Conservation (phyloP, 179 eudicot species). For the Vitellaria paradoxa region DNA sequence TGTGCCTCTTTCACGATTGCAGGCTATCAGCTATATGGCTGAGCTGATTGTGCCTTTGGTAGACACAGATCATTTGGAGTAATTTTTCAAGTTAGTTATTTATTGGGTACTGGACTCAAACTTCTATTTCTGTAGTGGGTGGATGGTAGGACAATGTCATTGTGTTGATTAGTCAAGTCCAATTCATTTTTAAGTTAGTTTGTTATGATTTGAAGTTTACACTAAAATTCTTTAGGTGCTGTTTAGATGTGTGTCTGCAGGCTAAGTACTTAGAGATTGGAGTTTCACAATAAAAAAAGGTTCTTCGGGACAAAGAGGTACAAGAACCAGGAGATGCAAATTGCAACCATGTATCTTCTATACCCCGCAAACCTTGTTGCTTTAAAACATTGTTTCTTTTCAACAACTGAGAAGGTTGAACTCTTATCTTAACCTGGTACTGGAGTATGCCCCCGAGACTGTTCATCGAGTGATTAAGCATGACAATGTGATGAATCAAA, state of each 20-base stretch:
- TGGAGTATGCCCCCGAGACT: conserved; percentile 79
- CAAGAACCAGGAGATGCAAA: conserved; percentile 79
- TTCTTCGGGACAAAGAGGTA: conserved; percentile 76
- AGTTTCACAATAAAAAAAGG: conserved; percentile 68
- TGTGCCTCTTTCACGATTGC: conserved; percentile 9
- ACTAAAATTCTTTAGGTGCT: background rate
- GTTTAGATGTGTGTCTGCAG: conserved; percentile 24
- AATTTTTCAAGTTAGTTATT: conserved; percentile 48
- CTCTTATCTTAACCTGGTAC: conserved; percentile 59
- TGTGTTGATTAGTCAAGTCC: background rate
- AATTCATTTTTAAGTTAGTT: background rate
- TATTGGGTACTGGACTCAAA: background rate
- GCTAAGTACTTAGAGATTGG: conserved; percentile 76
- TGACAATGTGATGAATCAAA: conserved; percentile 64
- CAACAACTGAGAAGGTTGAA: conserved; percentile 67
- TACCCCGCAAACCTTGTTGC: conserved; percentile 70
- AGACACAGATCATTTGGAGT: conserved; percentile 72
- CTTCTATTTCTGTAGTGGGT: background rate
- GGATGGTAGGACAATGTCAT: conserved; percentile 1
- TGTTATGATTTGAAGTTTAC: background rate
- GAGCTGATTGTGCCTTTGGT: conserved; percentile 73
- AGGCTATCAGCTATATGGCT: conserved; percentile 72
- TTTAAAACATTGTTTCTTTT: conserved; percentile 71
- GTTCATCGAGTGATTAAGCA: conserved; percentile 69
- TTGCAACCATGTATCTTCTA: conserved; percentile 65